A percentile compares a stretch with the other conserved stretches of the same genome.
Conservation (phyloP, 495 filamentous ascomycete species). For the Penicillium desertorum region DNA sequence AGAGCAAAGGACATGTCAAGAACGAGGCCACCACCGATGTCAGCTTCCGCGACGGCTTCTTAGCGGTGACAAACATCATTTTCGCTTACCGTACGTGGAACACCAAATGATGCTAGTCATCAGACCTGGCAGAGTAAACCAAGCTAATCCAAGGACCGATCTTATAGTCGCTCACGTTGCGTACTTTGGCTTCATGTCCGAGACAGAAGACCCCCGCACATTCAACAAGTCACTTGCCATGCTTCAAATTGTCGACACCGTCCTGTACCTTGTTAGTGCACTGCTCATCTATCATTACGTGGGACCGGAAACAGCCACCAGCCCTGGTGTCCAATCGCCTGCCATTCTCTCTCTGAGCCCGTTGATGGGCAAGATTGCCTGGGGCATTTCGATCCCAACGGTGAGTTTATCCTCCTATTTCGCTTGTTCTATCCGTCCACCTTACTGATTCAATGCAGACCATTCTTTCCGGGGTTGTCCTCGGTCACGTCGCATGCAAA, state of each 20-base stretch:
- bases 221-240: conserved; percentile 64
- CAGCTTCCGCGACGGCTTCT: conserved; percentile 31
- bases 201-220: conserved; percentile 65
- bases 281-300: conserved; percentile 66
- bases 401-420: conserved; percentile 24
- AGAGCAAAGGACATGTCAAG: conserved; percentile 25
- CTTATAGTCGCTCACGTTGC: conserved; percentile 63
- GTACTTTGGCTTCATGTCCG: conserved; percentile 74
- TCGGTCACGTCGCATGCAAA: conserved; percentile 59
- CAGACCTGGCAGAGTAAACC: neutral
- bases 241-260: conserved; percentile 62
- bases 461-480: conserved; percentile 51
- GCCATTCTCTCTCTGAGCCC: conserved; percentile 65
- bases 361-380: conserved; percentile 65
- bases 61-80: conserved; percentile 39
- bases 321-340: conserved; percentile 58
- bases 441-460: conserved; percentile 22
- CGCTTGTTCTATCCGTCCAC: neutral
- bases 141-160: conserved; percentile 10
- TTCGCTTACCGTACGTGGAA: conserved; percentile 42
- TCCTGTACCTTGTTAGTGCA: conserved; percentile 56
- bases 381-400: conserved; percentile 73
- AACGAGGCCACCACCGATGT: conserved; percentile 22
- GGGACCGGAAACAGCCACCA: conserved; percentile 44
- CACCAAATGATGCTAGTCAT: neutral